Evolutionary conservation across 148 eudicot genomes (phyloP).

Genomic region (Spergularia marina): DNA sequence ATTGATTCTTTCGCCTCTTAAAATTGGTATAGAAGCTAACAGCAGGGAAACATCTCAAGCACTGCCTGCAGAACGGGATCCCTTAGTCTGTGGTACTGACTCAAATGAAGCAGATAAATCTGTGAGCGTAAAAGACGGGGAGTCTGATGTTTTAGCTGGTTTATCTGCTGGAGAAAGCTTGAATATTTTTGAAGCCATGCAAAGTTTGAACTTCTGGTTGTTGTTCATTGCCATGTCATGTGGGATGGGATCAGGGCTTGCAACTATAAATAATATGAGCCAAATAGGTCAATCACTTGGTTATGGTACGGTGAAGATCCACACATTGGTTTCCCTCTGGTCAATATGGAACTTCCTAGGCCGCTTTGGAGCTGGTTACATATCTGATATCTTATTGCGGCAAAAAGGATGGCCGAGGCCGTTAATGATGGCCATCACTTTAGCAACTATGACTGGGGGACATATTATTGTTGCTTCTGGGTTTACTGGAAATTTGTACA

Average conservation of each 20-base stretch:
- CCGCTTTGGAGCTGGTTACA: constrained; percentile 79
- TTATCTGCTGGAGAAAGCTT: constrained; percentile 30
- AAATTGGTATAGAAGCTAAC: constrained; percentile 49
- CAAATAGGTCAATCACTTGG: constrained; percentile 79
- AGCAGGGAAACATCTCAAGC: constrained; percentile 34
- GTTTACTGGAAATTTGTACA: constrained; percentile 63
- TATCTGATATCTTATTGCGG: constrained; percentile 68
- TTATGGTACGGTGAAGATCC: constrained; percentile 46
- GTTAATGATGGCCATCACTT: constrained; percentile 49
- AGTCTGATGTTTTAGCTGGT: constrained; percentile 18
- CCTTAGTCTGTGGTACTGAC: constrained; percentile 18
- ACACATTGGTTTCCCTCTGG: constrained; percentile 74
- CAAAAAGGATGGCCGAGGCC: constrained; percentile 70
- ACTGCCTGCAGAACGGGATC: constrained; percentile 22
- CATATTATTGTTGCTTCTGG: constrained; percentile 71
- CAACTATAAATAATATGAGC: constrained; percentile 86
- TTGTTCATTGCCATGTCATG: constrained; percentile 72
- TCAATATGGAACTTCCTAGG: constrained; percentile 97
- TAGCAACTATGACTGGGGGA: constrained; percentile 65
- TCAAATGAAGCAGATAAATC: constrained; percentile 18
- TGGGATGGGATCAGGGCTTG: constrained; percentile 94
- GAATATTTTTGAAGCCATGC: constrained; percentile 57
- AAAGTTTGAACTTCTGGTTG: constrained; percentile 71
- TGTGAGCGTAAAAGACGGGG: constrained; percentile 7
- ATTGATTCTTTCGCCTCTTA: constrained; percentile 55